A percentile compares a stretch with the other conserved stretches of the same genome.
Evolutionary conservation across 768 basidiomycete species (phyloP).

Genomic region (Leccinum olivaceopallidum): DNA sequence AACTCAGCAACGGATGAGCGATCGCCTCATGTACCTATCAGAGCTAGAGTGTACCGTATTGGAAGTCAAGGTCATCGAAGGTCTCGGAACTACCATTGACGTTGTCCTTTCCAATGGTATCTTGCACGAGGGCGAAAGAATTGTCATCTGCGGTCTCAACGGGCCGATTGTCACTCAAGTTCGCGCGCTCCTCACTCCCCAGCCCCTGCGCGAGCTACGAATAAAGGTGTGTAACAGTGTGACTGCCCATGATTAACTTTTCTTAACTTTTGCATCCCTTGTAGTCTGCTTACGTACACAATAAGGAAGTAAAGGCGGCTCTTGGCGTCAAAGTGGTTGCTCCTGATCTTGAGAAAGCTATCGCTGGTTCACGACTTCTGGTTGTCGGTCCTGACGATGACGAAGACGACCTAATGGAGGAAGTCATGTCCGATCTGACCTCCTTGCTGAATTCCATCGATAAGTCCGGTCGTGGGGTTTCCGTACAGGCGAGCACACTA

Average conservation of each 20-base stretch:
- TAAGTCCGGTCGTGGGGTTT: slow-evolving; percentile 95
- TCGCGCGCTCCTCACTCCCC: slow-evolving; percentile 91
- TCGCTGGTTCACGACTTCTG: slow-evolving; percentile 92
- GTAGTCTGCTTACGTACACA: slow-evolving; percentile 94
- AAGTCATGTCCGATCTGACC: slow-evolving; percentile 95
- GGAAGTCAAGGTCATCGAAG: slow-evolving; percentile 98
- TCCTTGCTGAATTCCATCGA: slow-evolving; percentile 87
- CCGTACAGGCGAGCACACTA: slow-evolving; percentile 95
- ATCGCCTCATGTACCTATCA: slow-evolving; percentile 95
- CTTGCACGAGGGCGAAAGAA: slow-evolving; percentile 86
- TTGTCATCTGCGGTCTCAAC: slow-evolving; percentile 95
- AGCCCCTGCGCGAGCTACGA: slow-evolving; percentile 92
- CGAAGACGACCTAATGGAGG: slow-evolving; percentile 91
- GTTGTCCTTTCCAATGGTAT: slow-evolving; percentile 95
- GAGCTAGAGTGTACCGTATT: slow-evolving; percentile 97
- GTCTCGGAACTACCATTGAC: slow-evolving; percentile 96
- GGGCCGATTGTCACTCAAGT: slow-evolving; percentile 96
- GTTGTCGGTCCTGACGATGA: slow-evolving; percentile 95
- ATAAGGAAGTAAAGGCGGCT: slow-evolving; percentile 96
- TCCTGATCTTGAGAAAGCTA: slow-evolving; percentile 95
- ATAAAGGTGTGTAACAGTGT: slow-evolving; percentile 71
- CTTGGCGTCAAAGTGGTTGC: slow-evolving; percentile 95
- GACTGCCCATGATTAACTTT: background rate
- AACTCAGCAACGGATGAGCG: slow-evolving; percentile 97
- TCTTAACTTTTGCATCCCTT: slow-evolving; percentile 7